Evolutionary conservation across 2,329 filamentous ascomycete genomes (phyloP), one percentile per base, ranked within the genome.

Genomic region (Exophiala sp.): DNA sequence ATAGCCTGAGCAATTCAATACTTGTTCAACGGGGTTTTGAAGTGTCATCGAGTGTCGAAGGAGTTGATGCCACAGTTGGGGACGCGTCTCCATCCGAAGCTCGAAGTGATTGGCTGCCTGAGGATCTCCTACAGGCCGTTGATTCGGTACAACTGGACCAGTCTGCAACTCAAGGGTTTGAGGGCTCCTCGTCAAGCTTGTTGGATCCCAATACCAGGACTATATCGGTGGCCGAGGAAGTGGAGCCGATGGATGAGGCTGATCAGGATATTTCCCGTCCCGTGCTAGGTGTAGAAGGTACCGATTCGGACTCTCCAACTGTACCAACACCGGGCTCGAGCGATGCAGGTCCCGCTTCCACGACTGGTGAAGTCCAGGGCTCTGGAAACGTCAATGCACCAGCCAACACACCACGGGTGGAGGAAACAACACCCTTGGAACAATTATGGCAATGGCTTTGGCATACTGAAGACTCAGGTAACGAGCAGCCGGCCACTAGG

Each of bases 371-470:
- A 11, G 19, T 22, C 3, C 34, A 40, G 18, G 14, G 21, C 23
- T 22, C 35, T 34, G 22, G n/a, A 41, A 22, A 13, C n/a, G 13
- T 18, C 24, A n/a, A 21, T 16, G 13, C 24, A 2, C 19, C 18
- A 19, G 40, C 14, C 38, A 34, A 41, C n/a, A 21, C 29, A 10
- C 21, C 38, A 16, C 39, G 39, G 13, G 1, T 19, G 9, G 18
- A 42, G 19, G 42, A 47, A 18, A 5, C 34, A n/a, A 44, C 51
- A 14, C 9, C 43, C 11, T 22, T 45, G 18, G 63, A 65, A 11
- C 61, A 56, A 22, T 43, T 70, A 30, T 56, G 67, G 14, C 62
- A 70, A 53, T 74, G 70, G 69, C 69, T 74, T 47, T 75, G 72
- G 72, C 70, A 69, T 23, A 70, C 66, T 29, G 62, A 72, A 10